A percentile compares a stretch with the other conserved stretches of the same genome.
These are phyloP conservation scores for Phragmites australis DNA, from an alignment of 176 grass and related monocot genomes.

Conservation along the genomic window DNA sequence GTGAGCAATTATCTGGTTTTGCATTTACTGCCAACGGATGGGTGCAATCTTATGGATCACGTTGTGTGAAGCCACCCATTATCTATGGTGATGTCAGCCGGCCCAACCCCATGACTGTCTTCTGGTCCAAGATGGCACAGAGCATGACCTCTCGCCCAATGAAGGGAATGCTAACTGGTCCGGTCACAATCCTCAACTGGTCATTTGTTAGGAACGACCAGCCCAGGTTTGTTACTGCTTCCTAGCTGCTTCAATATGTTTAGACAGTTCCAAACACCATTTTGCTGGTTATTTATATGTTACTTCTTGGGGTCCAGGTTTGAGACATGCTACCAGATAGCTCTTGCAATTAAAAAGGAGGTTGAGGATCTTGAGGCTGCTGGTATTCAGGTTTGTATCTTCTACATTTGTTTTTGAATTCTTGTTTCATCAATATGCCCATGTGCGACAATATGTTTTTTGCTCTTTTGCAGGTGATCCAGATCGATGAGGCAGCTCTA, in stretches of 20 bases:
- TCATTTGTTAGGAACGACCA: conserved; percentile 98
- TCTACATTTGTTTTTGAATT: neutral
- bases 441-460: conserved; percentile 11
- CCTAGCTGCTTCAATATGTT: conserved; percentile 18
- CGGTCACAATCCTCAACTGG: conserved; percentile 98
- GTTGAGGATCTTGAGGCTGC: conserved; percentile 88
- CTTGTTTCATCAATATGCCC: neutral
- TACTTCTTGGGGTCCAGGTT: conserved; percentile 47
- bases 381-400: conserved; percentile 74
- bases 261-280: neutral
- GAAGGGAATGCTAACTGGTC: conserved; percentile 99
- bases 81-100: conserved; percentile 98
- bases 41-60: conserved; percentile 97
- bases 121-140: conserved; percentile 88
- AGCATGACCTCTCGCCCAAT: conserved; percentile 92
- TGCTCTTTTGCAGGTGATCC: conserved; percentile 69
- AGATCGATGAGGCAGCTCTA: conserved; percentile 95
- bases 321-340: conserved; percentile 98
- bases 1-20: conserved; percentile 95
- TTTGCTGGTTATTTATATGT: conserved; percentile 29
- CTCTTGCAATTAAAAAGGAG: conserved; percentile 95
- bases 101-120: conserved; percentile 90
- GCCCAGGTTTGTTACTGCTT: conserved; percentile 64
- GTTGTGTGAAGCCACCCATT: conserved; percentile 92
- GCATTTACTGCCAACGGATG: conserved; percentile 96